Percentiles rank a stretch among this genome's conserved stretches.
These are phyloP conservation scores for Scheffersomyces stambukii DNA, from an alignment of 1,139 yeast genomes.

Conservation along the genomic window DNA sequence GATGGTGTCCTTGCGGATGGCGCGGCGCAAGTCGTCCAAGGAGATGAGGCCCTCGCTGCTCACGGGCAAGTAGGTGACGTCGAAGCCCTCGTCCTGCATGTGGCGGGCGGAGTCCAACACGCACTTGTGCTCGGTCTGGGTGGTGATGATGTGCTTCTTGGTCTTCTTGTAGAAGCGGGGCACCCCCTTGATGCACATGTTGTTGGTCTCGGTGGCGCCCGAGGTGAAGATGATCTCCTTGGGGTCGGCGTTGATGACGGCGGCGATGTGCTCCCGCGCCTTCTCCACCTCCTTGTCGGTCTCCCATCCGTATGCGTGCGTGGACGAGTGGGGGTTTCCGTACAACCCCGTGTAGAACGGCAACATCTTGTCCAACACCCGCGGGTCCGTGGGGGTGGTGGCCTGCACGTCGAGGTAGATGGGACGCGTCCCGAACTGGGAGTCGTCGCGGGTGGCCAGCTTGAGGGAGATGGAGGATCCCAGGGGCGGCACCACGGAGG, in stretches of 20 bases:
- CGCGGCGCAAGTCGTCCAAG: slow-evolving; percentile 70
- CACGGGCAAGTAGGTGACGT: slow-evolving; percentile 90
- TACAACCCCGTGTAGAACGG: slow-evolving; percentile 88
- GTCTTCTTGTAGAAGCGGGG: slow-evolving; percentile 88
- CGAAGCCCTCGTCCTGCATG: slow-evolving; percentile 94
- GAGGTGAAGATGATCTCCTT: slow-evolving; percentile 95
- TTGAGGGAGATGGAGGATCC: slow-evolving; percentile 44
- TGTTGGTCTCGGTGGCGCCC: slow-evolving; percentile 97
- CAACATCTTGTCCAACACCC: slow-evolving; percentile 92
- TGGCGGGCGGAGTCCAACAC: slow-evolving; percentile 93
- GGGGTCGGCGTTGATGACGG: slow-evolving; percentile 86
- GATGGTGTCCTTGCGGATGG: slow-evolving; percentile 88
- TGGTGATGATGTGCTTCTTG: slow-evolving; percentile 89
- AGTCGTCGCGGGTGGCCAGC: slow-evolving; percentile 44
- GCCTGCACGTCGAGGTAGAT: slow-evolving; percentile 96
- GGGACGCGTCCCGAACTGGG: slow-evolving; percentile 67
- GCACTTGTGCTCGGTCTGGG: slow-evolving; percentile 98
- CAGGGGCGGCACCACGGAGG: slow-evolving; percentile 33
- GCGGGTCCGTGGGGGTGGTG: slow-evolving; percentile 96
- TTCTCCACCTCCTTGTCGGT: slow-evolving; percentile 87
- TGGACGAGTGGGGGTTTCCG: slow-evolving; percentile 96
- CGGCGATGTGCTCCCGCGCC: slow-evolving; percentile 80
- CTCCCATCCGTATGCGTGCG: slow-evolving; percentile 99
- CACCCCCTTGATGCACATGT: slow-evolving; percentile 92
- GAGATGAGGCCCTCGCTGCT: slow-evolving; percentile 73